phyloP scores from a whole-genome alignment of 371 early-diverging fungal genomes.

The Coemansia linderi region DNA sequence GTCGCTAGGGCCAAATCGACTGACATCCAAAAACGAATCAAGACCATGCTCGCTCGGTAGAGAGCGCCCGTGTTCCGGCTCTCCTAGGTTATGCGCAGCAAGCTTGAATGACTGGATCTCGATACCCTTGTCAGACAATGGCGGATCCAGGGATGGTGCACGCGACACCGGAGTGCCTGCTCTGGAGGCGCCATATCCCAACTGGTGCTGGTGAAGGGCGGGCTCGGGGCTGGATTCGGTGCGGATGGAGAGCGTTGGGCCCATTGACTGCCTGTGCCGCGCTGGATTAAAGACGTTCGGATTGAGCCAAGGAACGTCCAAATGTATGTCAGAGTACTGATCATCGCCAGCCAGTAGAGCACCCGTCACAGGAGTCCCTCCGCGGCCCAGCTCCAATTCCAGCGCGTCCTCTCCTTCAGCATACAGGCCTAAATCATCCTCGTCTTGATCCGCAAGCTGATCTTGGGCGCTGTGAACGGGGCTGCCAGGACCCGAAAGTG shows the following conservation, averaged over 20 bases:
- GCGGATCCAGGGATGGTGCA: slow-evolving; percentile 28
- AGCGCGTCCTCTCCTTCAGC: neutral
- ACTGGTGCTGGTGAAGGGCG: neutral
- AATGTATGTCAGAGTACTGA: slow-evolving; percentile 8
- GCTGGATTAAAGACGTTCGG: slow-evolving; percentile 8
- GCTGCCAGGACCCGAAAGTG: neutral
- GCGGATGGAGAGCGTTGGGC: slow-evolving; percentile 12
- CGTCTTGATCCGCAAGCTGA: neutral
- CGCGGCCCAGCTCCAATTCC: slow-evolving; percentile 38
- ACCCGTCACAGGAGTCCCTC: neutral
- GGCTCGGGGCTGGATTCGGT: slow-evolving; percentile 26
- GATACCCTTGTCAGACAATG: slow-evolving; percentile 31
- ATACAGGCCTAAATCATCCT: neutral
- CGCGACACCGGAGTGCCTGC: slow-evolving; percentile 22
- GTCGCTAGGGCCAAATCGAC: neutral
- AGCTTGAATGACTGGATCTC: slow-evolving; percentile 41
- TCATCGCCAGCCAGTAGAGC: neutral
- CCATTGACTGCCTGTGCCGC: neutral
- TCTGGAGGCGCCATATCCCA: neutral
- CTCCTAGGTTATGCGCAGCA: slow-evolving; percentile 9
- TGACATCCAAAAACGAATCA: slow-evolving; percentile 38
- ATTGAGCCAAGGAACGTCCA: slow-evolving; percentile 51
- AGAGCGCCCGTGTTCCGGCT: neutral
- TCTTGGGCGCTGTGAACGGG: neutral
- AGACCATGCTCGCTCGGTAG: slow-evolving; percentile 13